Percentiles rank a stretch among this genome's conserved stretches.
Evolutionary conservation across 2,329 filamentous ascomycete genomes (phyloP).

Genomic region (Neonectria punicea): DNA sequence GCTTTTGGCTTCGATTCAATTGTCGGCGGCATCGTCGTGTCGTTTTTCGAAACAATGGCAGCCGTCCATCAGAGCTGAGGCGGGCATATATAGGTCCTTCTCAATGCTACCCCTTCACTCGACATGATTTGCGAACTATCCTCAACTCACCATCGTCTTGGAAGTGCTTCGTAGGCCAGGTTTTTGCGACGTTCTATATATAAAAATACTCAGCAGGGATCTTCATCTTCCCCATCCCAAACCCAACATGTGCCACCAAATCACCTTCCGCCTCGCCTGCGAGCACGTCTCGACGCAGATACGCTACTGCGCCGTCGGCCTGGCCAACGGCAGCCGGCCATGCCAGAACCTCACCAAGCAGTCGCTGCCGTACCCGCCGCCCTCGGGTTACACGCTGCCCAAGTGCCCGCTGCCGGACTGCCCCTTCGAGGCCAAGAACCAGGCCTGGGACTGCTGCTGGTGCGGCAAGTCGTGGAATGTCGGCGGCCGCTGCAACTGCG

Average conservation of each 20-base stretch:
- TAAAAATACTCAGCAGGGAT: background rate
- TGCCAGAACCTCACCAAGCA: slow-evolving; percentile 57
- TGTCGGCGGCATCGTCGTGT: background rate
- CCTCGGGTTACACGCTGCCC: slow-evolving; percentile 54
- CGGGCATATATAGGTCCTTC: background rate
- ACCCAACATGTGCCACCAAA: slow-evolving; percentile 59
- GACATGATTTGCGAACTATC: background rate
- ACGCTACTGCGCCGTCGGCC: slow-evolving; percentile 57
- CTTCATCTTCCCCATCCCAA: no score
- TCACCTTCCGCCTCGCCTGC: slow-evolving; percentile 61
- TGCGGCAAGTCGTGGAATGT: slow-evolving; percentile 65
- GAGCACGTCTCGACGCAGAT: slow-evolving; percentile 60
- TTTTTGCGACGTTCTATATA: background rate
- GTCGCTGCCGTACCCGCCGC: slow-evolving; percentile 59
- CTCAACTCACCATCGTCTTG: background rate
- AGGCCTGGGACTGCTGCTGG: slow-evolving; percentile 67
- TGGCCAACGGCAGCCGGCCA: slow-evolving; percentile 48
- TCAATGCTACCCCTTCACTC: background rate
- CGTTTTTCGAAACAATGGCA: background rate
- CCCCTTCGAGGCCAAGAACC: slow-evolving; percentile 60
- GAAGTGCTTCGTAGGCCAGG: background rate
- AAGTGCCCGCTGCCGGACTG: slow-evolving; percentile 60
- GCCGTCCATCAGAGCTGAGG: background rate
- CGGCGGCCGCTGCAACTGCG: slow-evolving; percentile 60
- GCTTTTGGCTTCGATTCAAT: slow-evolving; percentile 9